Evolutionary conservation across 2,329 filamentous ascomycete genomes (phyloP).

Genomic region (Triangularia verruculosa): DNA sequence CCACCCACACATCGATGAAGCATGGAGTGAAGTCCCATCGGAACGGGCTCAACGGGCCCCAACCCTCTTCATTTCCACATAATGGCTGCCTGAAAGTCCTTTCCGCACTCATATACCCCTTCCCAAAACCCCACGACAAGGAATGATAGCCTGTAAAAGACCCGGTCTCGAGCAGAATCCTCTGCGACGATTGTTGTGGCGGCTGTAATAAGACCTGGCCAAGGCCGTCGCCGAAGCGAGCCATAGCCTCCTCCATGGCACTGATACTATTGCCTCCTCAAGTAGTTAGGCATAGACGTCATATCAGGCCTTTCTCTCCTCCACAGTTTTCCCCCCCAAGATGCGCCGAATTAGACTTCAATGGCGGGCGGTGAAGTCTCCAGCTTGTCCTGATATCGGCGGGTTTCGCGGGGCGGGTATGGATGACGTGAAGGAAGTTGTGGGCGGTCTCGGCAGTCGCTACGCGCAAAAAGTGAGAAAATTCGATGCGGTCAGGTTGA

Average conservation of each 20-base stretch:
- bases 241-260: constrained; percentile 35
- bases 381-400: not conserved
- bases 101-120: constrained; percentile 58
- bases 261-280: constrained; percentile 19
- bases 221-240: constrained; percentile 32
- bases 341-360: not conserved
- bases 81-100: constrained; percentile 61
- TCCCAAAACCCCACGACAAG: constrained; percentile 46
- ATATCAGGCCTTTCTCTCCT: constrained; percentile 21
- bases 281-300: constrained; percentile 14
- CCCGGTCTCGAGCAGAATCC: constrained; percentile 52
- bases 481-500: not conserved
- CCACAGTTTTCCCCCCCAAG: not conserved
- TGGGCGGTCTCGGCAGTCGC: not conserved
- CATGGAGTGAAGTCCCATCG: constrained; percentile 96
- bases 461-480: not conserved
- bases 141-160: constrained; percentile 60
- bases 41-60: constrained; percentile 85
- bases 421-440: not conserved
- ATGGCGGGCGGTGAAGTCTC: not conserved
- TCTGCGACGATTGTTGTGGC: constrained; percentile 34
- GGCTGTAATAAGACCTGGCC: constrained; percentile 17
- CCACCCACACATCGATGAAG: constrained; percentile 90
- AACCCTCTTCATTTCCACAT: constrained; percentile 88
- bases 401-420: not conserved